Evolutionary conservation across 2,329 filamentous ascomycete species (phyloP).

Genomic region (Fusarium temperatum): DNA sequence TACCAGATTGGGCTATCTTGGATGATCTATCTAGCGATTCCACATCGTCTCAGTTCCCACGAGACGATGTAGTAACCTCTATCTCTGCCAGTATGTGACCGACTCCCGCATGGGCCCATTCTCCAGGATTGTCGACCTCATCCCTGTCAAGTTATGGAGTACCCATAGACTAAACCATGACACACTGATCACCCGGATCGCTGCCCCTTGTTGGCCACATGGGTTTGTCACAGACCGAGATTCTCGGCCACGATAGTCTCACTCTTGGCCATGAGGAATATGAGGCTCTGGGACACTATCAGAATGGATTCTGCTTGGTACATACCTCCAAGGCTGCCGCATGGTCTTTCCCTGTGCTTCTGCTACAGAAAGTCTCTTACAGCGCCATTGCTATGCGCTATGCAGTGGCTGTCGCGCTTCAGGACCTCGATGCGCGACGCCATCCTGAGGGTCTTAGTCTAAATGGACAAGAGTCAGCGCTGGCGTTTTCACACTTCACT

Average conservation of each 20-base stretch:
- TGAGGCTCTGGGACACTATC: not conserved
- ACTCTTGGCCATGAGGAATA: not conserved
- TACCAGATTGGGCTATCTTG: not conserved
- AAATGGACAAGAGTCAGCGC: not conserved
- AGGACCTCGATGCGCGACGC: not conserved
- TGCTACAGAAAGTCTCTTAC: not conserved
- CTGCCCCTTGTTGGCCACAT: not conserved
- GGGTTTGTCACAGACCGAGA: not conserved
- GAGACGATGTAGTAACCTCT: too few species aligned
- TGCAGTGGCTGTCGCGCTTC: not conserved
- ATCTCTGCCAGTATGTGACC: too few species aligned
- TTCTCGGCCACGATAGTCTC: not conserved
- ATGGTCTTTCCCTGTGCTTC: not conserved
- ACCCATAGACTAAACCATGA: not conserved
- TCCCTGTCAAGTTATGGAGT: not conserved
- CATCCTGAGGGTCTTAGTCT: accelerated
- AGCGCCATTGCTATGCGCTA: not conserved
- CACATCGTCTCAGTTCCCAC: not conserved
- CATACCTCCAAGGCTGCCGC: not conserved
- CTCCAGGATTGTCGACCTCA: not conserved
- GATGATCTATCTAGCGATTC: not conserved
- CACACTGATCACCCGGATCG: not conserved
- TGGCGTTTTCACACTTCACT: not conserved
- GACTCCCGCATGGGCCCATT: not conserved
- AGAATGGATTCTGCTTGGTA: not conserved